Conservation (phyloP, 257 asterid species). For the Nicotiana knightiana region DNA sequence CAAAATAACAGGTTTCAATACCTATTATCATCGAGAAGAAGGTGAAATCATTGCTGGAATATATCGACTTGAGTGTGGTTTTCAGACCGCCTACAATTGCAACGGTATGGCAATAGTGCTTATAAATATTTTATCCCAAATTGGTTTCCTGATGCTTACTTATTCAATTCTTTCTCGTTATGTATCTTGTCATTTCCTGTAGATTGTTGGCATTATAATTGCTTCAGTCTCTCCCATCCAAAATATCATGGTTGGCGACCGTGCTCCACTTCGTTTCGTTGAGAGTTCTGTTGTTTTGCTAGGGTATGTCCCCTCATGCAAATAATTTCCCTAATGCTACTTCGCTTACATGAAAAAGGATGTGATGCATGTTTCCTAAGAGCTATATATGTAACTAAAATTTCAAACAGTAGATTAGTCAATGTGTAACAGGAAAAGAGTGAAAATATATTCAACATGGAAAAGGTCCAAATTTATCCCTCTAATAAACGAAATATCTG, state of each 20-base stretch:
- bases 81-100: slow-evolving; percentile 41
- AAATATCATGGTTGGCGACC: slow-evolving; percentile 17
- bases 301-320: slow-evolving; percentile 22
- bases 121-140: not conserved
- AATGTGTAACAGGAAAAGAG: too few species aligned
- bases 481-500: too few species aligned
- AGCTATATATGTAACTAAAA: too few species aligned
- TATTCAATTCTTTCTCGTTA: not conserved
- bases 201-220: slow-evolving; percentile 30
- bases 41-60: slow-evolving; percentile 11
- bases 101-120: slow-evolving; percentile 21
- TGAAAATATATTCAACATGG: too few species aligned
- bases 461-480: too few species aligned
- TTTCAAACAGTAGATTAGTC: too few species aligned
- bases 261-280: slow-evolving; percentile 30
- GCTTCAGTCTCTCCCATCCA: slow-evolving; percentile 25
- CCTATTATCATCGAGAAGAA: slow-evolving; percentile 13
- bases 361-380: not conserved
- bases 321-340: not conserved
- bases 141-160: not conserved
- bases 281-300: slow-evolving; percentile 22
- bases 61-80: slow-evolving; percentile 19
- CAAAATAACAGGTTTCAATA: slow-evolving; percentile 13
- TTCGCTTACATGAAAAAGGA: not conserved
- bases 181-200: not conserved